Evolutionary conservation across 164 flowering plant genomes (phyloP).

Genomic region (Kalanchoe fedtschenkoi): DNA sequence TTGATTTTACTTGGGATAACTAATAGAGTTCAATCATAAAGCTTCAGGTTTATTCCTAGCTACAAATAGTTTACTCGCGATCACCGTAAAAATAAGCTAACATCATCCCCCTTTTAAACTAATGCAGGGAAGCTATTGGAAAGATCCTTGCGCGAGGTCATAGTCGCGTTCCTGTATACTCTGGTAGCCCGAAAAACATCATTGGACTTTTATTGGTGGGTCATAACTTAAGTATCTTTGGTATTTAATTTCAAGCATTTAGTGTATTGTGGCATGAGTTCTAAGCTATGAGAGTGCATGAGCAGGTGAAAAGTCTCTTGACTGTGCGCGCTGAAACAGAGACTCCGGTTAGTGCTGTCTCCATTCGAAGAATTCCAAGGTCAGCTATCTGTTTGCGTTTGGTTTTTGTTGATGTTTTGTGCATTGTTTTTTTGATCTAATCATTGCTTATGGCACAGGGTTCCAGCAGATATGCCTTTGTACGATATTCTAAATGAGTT

Average conservation of each 20-base stretch:
- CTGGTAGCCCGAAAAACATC: constrained; percentile 23
- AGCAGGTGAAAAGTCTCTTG: constrained; percentile 42
- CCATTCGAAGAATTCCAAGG: constrained; percentile 48
- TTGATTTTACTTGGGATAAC: neutral
- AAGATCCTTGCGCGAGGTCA: constrained; percentile 18
- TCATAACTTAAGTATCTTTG: neutral
- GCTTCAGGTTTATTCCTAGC: neutral
- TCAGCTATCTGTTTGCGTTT: constrained; percentile 6
- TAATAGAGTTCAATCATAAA: neutral
- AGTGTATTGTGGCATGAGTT: neutral
- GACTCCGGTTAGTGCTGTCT: constrained; percentile 27
- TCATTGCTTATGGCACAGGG: constrained; percentile 16
- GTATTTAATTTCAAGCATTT: neutral
- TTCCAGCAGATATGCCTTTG: constrained; percentile 41
- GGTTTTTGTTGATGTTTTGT: neutral
- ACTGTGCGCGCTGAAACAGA: constrained; percentile 31
- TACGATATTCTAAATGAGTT: constrained; percentile 55
- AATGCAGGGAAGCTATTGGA: constrained; percentile 17
- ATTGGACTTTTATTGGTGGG: constrained; percentile 51
- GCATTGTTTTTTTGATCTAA: neutral
- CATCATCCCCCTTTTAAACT: neutral
- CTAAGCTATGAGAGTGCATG: neutral
- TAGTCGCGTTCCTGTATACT: constrained; percentile 31
- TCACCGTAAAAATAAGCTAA: neutral
- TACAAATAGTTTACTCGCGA: neutral